A percentile compares a stretch with the other conserved stretches of the same genome.
These are phyloP conservation scores for Penicillium simplicissimum DNA, from an alignment of 495 filamentous ascomycete species.

Conservation along the genomic window DNA sequence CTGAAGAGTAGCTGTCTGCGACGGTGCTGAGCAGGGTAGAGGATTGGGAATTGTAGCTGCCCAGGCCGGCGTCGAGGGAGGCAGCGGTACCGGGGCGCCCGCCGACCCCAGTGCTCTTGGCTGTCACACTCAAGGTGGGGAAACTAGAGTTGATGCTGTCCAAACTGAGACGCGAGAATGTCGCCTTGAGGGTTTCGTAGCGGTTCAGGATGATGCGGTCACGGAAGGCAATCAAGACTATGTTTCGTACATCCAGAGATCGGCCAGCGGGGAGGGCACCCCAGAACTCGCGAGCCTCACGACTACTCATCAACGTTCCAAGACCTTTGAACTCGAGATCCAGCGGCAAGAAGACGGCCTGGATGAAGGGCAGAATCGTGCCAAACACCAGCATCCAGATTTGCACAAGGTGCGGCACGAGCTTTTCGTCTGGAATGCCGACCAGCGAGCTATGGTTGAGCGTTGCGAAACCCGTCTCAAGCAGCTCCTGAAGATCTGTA, in stretches of 20 bases:
- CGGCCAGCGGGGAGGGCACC: conserved; percentile 55
- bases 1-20: conserved; percentile 51
- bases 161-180: conserved; percentile 87
- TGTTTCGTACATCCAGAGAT: conserved; percentile 78
- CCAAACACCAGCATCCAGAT: conserved; percentile 93
- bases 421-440: conserved; percentile 73
- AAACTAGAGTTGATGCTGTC: conserved; percentile 71
- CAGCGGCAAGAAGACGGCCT: conserved; percentile 92
- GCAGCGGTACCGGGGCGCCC: conserved; percentile 68
- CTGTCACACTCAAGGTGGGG: conserved; percentile 46
- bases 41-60: conserved; percentile 73
- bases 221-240: conserved; percentile 87
- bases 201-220: conserved; percentile 84
- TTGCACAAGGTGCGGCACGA: conserved; percentile 85
- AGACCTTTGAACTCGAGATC: conserved; percentile 91
- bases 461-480: conserved; percentile 78
- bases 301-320: conserved; percentile 70
- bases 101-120: conserved; percentile 47
- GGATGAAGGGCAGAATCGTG: conserved; percentile 87
- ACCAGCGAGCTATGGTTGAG: conserved; percentile 76
- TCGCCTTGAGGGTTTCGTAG: conserved; percentile 80
- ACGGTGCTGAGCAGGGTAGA: conserved; percentile 65
- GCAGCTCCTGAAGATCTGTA: conserved; percentile 76
- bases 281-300: conserved; percentile 89
- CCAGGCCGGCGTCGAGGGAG: conserved; percentile 67